Percentiles rank a stretch among this genome's conserved stretches.
Evolutionary conservation across 2,329 filamentous ascomycete genomes (phyloP).

Genomic region (Rhinocladiella mackenziei): DNA sequence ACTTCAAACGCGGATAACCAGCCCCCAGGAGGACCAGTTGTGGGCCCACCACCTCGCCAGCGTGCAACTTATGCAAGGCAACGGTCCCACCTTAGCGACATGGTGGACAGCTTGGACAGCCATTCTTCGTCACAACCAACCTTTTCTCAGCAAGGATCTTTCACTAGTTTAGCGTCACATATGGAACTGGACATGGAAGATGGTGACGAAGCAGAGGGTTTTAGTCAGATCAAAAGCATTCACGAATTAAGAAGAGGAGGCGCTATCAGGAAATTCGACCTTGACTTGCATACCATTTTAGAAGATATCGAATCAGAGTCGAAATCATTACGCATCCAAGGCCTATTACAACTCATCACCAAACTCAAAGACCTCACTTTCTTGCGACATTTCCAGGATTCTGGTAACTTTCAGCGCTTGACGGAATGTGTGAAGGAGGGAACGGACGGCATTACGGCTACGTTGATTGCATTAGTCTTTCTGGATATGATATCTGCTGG

Average conservation of each 20-base stretch:
- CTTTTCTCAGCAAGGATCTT: slow-evolving; percentile 13
- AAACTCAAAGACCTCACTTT: slow-evolving; percentile 47
- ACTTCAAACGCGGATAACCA: background rate
- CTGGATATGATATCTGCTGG: slow-evolving; percentile 16
- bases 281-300: slow-evolving; percentile 53
- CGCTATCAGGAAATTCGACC: slow-evolving; percentile 53
- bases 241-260: slow-evolving; percentile 60
- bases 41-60: slow-evolving; percentile 7
- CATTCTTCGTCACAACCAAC: slow-evolving; percentile 20
- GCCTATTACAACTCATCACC: slow-evolving; percentile 53
- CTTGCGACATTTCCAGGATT: slow-evolving; percentile 61
- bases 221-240: slow-evolving; percentile 51
- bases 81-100: slow-evolving; percentile 57
- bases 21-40: slow-evolving; percentile 2
- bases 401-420: slow-evolving; percentile 66
- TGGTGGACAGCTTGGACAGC: slow-evolving; percentile 35
- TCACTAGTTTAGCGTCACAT: slow-evolving; percentile 15
- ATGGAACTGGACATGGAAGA: slow-evolving; percentile 38
- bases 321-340: slow-evolving; percentile 44
- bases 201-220: slow-evolving; percentile 39
- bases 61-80: slow-evolving; percentile 54
- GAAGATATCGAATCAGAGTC: slow-evolving; percentile 56
- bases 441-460: slow-evolving; percentile 45
- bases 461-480: slow-evolving; percentile 22
- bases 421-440: slow-evolving; percentile 59